Base-by-base conservation (phyloP, 73 alveolate species). In the Paramecium caudatum region DNA sequence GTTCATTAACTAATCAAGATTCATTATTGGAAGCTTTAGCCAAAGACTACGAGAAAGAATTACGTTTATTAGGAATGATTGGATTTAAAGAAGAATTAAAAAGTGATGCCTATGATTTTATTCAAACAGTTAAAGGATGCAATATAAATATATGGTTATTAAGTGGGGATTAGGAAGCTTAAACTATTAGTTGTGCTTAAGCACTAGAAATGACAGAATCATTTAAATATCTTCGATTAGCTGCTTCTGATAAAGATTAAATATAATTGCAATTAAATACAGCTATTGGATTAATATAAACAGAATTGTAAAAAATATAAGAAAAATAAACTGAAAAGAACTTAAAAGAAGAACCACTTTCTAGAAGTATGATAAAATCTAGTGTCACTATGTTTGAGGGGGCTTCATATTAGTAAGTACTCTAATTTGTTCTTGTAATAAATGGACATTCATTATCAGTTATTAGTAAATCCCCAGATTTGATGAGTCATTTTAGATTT, bases 1-100 rank as follows among this genome's bases (percentile, higher is more conserved):
- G 93, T 41, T 43, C 85, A 32, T 17, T 62, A 43, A 86, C 82
- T 21, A 86, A 46, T 65, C 33, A 86, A 41, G 87, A 61, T 10
- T 49, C 10, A 25, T 48, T 36, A 45, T 15, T 86, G 9, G 84
- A 86, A 23, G 10, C 61, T n/a, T 65, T 86, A 13, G 87, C 90
- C 37, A 62, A 63, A 30, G 88, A 62, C 13, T 86, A 37, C 45
- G 93, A 86, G 46, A 70, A 61, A 25, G 39, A 70, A 12, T 50
- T 86, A 9, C 49, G 65, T 25, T 36, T 62, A 30, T 16, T 86
- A n/a, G 93, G 93, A 7, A 86, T 78, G 49, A 36, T 86, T 6
- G 93, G 93, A 43, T 86, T 86, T 16, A 86, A 62, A 63, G 93
- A 86, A 41, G 74, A 86, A 65, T 46, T 86, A 5, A 65, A 86